Base-by-base conservation (phyloP, 2,329 filamentous ascomycete genomes). In the Fusarium sp. region DNA sequence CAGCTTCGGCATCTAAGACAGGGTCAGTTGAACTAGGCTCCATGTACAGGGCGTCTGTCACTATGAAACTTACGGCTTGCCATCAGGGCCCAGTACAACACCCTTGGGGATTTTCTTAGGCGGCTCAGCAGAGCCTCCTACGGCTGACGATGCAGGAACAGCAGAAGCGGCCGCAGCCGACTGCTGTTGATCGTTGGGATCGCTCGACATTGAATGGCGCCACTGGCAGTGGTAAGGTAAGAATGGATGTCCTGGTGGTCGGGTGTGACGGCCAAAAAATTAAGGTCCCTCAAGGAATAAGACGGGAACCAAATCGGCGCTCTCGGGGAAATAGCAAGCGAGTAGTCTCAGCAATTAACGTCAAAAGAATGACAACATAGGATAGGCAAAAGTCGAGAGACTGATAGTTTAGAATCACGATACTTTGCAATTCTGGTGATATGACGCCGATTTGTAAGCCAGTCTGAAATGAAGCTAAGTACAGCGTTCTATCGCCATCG, bases 1-100 rank as follows among this genome's bases (percentile, higher is more conserved):
- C 77, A 78, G 60, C 56, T 76, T 54, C 79, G 79, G 56, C 78
- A 80, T 44, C 78, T 81, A 30, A 50, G 14, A 44, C 50, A 58
- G 50, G 51, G 65, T 74, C 39, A 74, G 66, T 53, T 54, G 43
- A 60, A 58, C 26, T 26, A 43, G 56, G 56, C 39, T 58, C 56
- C 60, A 65, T 54, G 54, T 45, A 21, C 61, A 65, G 21, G 53
- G 37, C 42, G 61, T 60, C 31, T 16, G 52, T 53, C 53, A 42
- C 13, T 55, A 45, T 44, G 43, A 61, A 54, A 81, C 91, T 84
- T 81, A 95, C 93, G 93, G 93, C 81, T 96, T 96, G 58, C 93
- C 93, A 81, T 96, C 92, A 68, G 91, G 91, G 46, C 90, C 93
- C 37, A 95, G 81, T 39, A 95, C 86, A 4, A 95, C 84, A 68